Base-by-base conservation (phyloP, 352 stramenopile genomes). In the Thalassiosira delicatula region DNA sequence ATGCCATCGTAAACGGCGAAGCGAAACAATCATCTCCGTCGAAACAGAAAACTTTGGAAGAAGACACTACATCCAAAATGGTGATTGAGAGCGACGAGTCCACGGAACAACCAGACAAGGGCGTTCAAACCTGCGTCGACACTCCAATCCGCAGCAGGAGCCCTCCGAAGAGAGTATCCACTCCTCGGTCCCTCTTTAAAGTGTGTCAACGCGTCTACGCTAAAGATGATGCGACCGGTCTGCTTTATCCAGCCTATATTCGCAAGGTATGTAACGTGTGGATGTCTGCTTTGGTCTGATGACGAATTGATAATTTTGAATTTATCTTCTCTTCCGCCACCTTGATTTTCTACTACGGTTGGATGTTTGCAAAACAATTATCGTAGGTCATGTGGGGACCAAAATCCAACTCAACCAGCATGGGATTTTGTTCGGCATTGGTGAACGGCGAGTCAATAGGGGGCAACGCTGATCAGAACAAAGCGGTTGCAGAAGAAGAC, bases 311-410 rank as follows among this genome's bases (percentile, higher is more conserved):
- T n/a, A n/a, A n/a, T n/a, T n/a, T n/a, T n/a, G n/a, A n/a, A n/a
- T n/a, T n/a, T n/a, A n/a, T n/a, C n/a, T n/a, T n/a, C n/a, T n/a
- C n/a, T n/a, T n/a, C n/a, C n/a, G n/a, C 73, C 79, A 40, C 68
- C 72, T 5, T 73, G n/a, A n/a, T n/a, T n/a, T n/a, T n/a, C n/a
- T n/a, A n/a, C n/a, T n/a, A n/a, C n/a, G n/a, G n/a, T n/a, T n/a
- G n/a, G n/a, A n/a, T n/a, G n/a, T n/a, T n/a, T n/a, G n/a, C n/a
- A n/a, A n/a, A n/a, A n/a, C n/a, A n/a, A n/a, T n/a, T n/a, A n/a
- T 87, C 12, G 49, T 87, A 65, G 25, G 19, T 59, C n/a, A 78
- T 83, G 46, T 87, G 65, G 69, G 68, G 67, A 51, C 60, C 68
- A 37, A 86, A 76, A 40, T 54, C 54, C 0, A 19, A 51, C 12